Percentiles rank a stretch among this genome's conserved stretches.
These are phyloP conservation scores for Diplodia sapinea DNA, from an alignment of 2,329 filamentous ascomycete species.

Conservation along the genomic window DNA sequence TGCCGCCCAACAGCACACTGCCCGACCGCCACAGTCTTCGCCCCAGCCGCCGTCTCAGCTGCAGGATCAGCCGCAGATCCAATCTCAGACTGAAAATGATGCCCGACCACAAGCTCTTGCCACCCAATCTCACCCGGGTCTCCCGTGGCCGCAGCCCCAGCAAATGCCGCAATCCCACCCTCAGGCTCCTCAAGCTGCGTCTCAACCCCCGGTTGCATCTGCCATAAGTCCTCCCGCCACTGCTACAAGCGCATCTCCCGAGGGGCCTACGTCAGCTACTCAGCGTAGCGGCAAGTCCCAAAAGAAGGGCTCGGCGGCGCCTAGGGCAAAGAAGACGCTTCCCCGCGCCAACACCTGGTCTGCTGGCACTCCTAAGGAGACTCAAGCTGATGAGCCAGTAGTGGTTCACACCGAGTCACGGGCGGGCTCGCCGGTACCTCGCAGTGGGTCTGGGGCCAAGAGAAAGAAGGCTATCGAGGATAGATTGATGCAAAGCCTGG, in stretches of 20 bases:
- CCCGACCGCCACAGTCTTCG: neutral
- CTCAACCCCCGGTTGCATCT: neutral
- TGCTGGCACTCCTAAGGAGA: conserved; percentile 37
- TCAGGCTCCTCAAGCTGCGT: neutral
- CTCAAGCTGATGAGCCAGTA: conserved; percentile 40
- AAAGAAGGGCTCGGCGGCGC: conserved; percentile 33
- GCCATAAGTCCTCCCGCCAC: conserved; percentile 3
- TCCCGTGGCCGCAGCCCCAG: neutral
- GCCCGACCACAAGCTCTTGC: neutral
- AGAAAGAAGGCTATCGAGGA: conserved; percentile 69
- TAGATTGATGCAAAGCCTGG: conserved; percentile 64
- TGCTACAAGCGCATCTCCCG: neutral
- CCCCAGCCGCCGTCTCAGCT: neutral
- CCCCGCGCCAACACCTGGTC: conserved; percentile 48
- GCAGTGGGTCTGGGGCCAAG: conserved; percentile 63
- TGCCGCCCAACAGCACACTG: neutral
- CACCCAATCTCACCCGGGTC: neutral
- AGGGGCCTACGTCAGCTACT: neutral
- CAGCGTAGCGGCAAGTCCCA: neutral
- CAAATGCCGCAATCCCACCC: neutral
- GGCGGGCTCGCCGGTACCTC: conserved; percentile 34
- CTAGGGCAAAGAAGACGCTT: conserved; percentile 40
- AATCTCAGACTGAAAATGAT: neutral
- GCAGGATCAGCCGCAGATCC: neutral
- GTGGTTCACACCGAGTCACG: neutral